These are phyloP conservation scores for Danielia reshetovae DNA, from an alignment of 805 yeast genomes.

Conservation along the genomic window DNA sequence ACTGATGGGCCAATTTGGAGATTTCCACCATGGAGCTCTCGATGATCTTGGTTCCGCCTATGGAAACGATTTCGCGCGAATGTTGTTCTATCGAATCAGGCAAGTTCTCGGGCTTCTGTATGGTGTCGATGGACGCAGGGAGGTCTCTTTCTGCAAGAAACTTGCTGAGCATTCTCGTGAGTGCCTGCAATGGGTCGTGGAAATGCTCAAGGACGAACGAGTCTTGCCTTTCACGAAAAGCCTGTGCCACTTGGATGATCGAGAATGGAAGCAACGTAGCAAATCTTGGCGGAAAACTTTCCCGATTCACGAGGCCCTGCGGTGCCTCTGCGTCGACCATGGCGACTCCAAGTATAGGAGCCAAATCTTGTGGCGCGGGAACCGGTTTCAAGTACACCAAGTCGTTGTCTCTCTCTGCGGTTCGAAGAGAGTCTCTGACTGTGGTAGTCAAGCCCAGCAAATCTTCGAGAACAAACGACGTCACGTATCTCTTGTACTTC, in stretches of 20 bases:
- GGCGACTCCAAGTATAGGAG: conserved; percentile 44
- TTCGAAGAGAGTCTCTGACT: conserved; percentile 42
- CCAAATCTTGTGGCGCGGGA: conserved; percentile 42
- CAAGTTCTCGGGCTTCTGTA: conserved; percentile 52
- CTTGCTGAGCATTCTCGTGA: conserved; percentile 42
- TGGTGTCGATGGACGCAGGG: conserved; percentile 59
- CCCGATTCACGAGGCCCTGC: conserved; percentile 18
- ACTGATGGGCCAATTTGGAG: conserved; percentile 36
- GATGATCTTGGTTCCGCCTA: conserved; percentile 50
- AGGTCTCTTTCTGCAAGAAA: conserved; percentile 48
- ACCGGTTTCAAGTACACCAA: conserved; percentile 67
- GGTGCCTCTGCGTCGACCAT: conserved; percentile 52
- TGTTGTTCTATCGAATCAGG: conserved; percentile 58
- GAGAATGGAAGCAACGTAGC: conserved; percentile 53
- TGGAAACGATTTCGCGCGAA: conserved; percentile 46
- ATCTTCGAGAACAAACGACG: conserved; percentile 46
- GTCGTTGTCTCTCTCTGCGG: conserved; percentile 77
- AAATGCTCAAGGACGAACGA: conserved; percentile 45
- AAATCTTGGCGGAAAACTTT: conserved; percentile 19
- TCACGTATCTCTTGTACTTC: conserved; percentile 39
- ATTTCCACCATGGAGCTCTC: conserved; percentile 44
- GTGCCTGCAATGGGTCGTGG: conserved; percentile 43
- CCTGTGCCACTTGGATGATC: conserved; percentile 61
- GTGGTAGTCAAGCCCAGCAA: conserved; percentile 45
- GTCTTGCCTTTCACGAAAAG: conserved; percentile 64